These are phyloP conservation scores for Pelargonium myrrhifolium DNA, from an alignment of 441 rosid species.

Conservation along the genomic window DNA sequence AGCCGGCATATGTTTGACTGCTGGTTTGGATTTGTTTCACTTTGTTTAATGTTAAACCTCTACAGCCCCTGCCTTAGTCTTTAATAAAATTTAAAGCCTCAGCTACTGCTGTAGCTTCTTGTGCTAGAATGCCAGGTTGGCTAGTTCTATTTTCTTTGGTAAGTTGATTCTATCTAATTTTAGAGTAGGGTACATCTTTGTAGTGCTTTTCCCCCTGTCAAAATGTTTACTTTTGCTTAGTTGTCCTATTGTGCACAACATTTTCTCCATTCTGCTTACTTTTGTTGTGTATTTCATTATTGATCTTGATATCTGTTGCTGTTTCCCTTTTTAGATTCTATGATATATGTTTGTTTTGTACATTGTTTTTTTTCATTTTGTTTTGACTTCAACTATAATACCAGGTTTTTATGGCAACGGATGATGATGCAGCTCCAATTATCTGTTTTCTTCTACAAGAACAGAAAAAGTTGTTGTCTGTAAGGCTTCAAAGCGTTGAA, in stretches of 20 bases:
- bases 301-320: slow-evolving; percentile 7
- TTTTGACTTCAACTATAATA: slow-evolving; percentile 14
- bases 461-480: slow-evolving; percentile 78
- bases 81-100: not conserved
- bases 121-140: slow-evolving; percentile 5
- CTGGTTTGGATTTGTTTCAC: not conserved
- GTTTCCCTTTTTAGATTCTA: not conserved
- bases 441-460: slow-evolving; percentile 86
- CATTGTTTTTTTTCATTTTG: slow-evolving; percentile 11
- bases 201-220: not conserved
- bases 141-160: not conserved
- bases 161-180: not conserved
- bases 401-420: slow-evolving; percentile 91
- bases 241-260: not conserved
- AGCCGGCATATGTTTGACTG: not conserved
- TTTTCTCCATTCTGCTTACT: not conserved
- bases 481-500: slow-evolving; percentile 82
- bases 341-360: not conserved
- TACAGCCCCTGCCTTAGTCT: not conserved
- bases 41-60: not conserved
- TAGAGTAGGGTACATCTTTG: not conserved
- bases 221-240: not conserved
- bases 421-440: slow-evolving; percentile 67
- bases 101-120: not conserved
- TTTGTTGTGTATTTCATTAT: not conserved